phyloP scores from a whole-genome alignment of 345 rosid genomes.

The Populus simonii region DNA sequence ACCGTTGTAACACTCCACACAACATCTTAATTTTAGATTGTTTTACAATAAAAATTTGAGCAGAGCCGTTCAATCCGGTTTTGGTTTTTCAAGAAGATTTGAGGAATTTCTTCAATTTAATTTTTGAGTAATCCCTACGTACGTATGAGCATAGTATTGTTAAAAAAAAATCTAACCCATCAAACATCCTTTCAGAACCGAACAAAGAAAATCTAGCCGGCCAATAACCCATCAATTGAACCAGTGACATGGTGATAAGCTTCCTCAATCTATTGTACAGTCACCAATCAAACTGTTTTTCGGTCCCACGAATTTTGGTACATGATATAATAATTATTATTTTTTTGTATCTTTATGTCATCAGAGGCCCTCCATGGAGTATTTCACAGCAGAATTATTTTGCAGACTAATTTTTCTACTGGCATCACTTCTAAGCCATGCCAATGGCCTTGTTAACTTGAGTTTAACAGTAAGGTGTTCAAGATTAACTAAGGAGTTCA shows the following conservation, averaged over 20 bases:
- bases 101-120: too few species aligned
- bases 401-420: not conserved
- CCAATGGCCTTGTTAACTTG: not conserved
- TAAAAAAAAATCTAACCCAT: too few species aligned
- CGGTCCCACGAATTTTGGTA: not conserved
- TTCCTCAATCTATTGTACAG: not conserved
- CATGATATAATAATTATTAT: not conserved
- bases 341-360: not conserved
- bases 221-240: too few species aligned
- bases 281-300: not conserved
- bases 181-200: too few species aligned
- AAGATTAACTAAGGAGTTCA: not conserved
- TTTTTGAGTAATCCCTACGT: too few species aligned
- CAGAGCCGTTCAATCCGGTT: too few species aligned
- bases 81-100: too few species aligned
- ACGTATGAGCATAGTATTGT: too few species aligned
- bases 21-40: too few species aligned
- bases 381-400: not conserved
- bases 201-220: too few species aligned
- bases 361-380: not conserved
- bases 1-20: too few species aligned
- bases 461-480: not conserved
- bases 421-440: not conserved
- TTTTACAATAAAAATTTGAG: too few species aligned
- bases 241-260: not conserved